phyloP scores from a whole-genome alignment of 192 early-diverging fungal genomes.

The Podila horticola region DNA sequence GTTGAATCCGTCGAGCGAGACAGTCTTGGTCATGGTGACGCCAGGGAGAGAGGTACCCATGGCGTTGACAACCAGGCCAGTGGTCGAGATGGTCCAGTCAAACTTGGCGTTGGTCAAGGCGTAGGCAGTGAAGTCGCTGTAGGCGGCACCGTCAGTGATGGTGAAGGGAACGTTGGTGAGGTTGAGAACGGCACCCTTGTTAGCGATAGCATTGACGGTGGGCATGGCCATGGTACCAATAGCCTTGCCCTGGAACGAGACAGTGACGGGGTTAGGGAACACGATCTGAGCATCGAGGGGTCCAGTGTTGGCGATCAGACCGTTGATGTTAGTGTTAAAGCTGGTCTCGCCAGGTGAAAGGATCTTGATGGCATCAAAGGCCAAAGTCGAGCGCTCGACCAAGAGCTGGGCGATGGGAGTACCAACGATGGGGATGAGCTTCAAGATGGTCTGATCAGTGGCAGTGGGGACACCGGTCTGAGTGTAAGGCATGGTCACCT shows the following conservation, averaged over 20 bases:
- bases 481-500: slow-evolving; percentile 30
- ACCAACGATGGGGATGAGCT: slow-evolving; percentile 57
- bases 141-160: slow-evolving; percentile 33
- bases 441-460: slow-evolving; percentile 48
- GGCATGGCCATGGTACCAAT: slow-evolving; percentile 54
- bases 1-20: slow-evolving; percentile 53
- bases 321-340: slow-evolving; percentile 51
- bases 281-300: slow-evolving; percentile 57
- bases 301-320: slow-evolving; percentile 56
- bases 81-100: slow-evolving; percentile 53
- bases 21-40: slow-evolving; percentile 53
- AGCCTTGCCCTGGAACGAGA: slow-evolving; percentile 44
- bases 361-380: slow-evolving; percentile 46
- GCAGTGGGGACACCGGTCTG: slow-evolving; percentile 50
- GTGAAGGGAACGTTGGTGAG: slow-evolving; percentile 37
- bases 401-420: slow-evolving; percentile 59
- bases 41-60: slow-evolving; percentile 54
- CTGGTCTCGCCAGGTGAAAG: slow-evolving; percentile 38
- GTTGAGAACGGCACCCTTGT: slow-evolving; percentile 53
- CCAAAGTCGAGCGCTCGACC: slow-evolving; percentile 37
- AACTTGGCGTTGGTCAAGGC: slow-evolving; percentile 54
- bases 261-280: slow-evolving; percentile 52
- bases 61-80: slow-evolving; percentile 47
- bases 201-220: slow-evolving; percentile 34
- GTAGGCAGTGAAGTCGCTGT: slow-evolving; percentile 53